A percentile compares a stretch with the other conserved stretches of the same genome.
phyloP scores from a whole-genome alignment of 805 yeast species.

The Wickerhamiella hasegawae region DNA sequence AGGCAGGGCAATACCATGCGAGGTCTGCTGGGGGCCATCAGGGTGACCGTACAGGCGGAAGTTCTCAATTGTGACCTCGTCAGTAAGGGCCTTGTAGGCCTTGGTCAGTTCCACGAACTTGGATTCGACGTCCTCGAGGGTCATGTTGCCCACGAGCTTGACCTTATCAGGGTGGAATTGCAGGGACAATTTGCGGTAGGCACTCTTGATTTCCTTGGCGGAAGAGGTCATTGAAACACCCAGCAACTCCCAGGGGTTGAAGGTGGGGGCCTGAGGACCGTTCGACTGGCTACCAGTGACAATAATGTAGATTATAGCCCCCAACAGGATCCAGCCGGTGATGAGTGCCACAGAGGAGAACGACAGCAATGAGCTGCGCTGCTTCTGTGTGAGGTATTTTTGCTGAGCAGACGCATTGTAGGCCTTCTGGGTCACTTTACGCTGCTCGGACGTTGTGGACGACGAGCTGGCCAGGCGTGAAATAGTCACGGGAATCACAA shows the following conservation, averaged over 20 bases:
- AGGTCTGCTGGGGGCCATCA: constrained; percentile 83
- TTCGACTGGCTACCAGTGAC: constrained; percentile 21
- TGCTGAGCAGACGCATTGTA: constrained; percentile 2
- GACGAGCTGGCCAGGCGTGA: constrained; percentile 1
- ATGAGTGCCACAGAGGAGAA: constrained; percentile 18
- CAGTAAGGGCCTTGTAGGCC: constrained; percentile 92
- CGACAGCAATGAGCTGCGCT: constrained; percentile 14
- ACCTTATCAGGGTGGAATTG: constrained; percentile 91
- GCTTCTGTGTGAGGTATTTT: constrained; percentile 14
- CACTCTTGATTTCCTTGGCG: constrained; percentile 64
- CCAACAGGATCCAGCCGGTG: constrained; percentile 48
- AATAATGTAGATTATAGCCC: constrained; percentile 26
- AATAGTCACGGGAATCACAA: constrained; percentile 47
- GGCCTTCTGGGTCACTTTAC: neutral
- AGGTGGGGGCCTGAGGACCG: constrained; percentile 23
- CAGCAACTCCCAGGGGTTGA: constrained; percentile 84
- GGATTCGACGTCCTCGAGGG: constrained; percentile 54
- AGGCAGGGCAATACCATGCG: constrained; percentile 93
- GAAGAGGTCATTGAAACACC: constrained; percentile 53
- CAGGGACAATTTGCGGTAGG: constrained; percentile 73
- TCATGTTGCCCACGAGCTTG: constrained; percentile 35
- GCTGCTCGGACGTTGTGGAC: constrained; percentile 1
- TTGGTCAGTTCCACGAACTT: constrained; percentile 67
- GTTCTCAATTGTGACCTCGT: constrained; percentile 69
- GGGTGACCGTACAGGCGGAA: constrained; percentile 88